Evolutionary conservation across 257 asterid genomes (phyloP).

Genomic region (Cynanchum wilfordii): DNA sequence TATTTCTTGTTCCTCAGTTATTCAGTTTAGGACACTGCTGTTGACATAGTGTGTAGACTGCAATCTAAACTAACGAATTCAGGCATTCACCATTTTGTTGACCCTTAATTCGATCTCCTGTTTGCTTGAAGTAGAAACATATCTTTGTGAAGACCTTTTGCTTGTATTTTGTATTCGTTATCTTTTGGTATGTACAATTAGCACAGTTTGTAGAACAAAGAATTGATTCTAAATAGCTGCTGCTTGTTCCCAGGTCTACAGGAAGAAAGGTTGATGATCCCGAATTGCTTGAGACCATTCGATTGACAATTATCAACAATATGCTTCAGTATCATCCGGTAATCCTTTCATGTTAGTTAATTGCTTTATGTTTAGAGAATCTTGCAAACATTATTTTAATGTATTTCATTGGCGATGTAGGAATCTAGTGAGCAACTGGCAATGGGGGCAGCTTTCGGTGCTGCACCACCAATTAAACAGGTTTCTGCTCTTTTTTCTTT

Average conservation of each 20-base stretch:
- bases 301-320: slow-evolving; percentile 92
- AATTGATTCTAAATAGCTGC: slow-evolving; percentile 8
- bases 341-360: slow-evolving; percentile 18
- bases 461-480: slow-evolving; percentile 45
- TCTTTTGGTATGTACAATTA: not conserved
- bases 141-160: not conserved
- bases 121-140: not conserved
- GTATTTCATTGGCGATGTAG: slow-evolving; percentile 38
- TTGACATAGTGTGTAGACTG: not conserved
- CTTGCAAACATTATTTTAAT: slow-evolving; percentile 7
- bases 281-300: slow-evolving; percentile 95
- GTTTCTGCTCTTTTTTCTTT: slow-evolving; percentile 23
- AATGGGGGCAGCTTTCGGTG: slow-evolving; percentile 88
- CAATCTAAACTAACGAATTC: not conserved
- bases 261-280: slow-evolving; percentile 93
- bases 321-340: slow-evolving; percentile 93
- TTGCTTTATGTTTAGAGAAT: slow-evolving; percentile 4
- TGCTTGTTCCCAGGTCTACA: slow-evolving; percentile 53
- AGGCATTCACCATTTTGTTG: not conserved
- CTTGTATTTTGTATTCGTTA: not conserved
- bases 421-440: slow-evolving; percentile 90
- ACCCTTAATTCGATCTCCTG: not conserved
- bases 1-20: not conserved
- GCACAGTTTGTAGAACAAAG: slow-evolving; percentile 3
- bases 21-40: not conserved